Base-by-base conservation (phyloP, 345 rosid genomes). In the Populus nigra region DNA sequence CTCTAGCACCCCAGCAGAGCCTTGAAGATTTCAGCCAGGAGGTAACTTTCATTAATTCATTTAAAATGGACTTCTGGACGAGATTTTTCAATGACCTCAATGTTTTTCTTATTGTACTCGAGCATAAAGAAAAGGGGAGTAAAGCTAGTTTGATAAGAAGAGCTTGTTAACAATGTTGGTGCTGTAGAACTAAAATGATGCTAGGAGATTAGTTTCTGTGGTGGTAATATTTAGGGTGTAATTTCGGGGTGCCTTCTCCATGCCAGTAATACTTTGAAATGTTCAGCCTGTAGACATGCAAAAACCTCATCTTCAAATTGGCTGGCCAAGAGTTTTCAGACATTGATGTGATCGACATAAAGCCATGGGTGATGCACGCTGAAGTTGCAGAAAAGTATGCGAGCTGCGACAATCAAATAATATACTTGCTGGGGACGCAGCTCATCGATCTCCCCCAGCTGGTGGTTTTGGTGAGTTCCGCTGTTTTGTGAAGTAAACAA, bases 321-420 rank as follows among this genome's bases (percentile, higher is more conserved):
- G 93, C 88, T 76, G 97, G 98, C 79, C 87, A 72, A 84, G 97
- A 92, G 90, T 94, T 96, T 83, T 79, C 86, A 80, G 98, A 92
- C 84, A 69, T 92, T 79, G 72, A 87, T 80, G 93, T 96, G 76
- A 83, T 91, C 61, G 99, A 88, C 73, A 76, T 92, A 82, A 96
- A 93, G 89, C 98, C 97, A 74, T 96, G 99, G 99, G 87, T 89
- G 83, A 96, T 96, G 99, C 91, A 93, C 89, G 98, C 99, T 82
- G 98, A 96, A 90, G 98, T 93, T 72, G 96, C 94, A 50, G 94
- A 93, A 79, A 96, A 85, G 77, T 92, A 85, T 82, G 80, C 81
- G 66, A 80, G 83, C 83, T 85, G 78, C 79, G 87, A 90, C 80
- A 88, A 88, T 82, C 90, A 84, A 76, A 80, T 96, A 71, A 78